These are phyloP conservation scores for Tuber magnatum DNA, from an alignment of 495 filamentous ascomycete species.

Conservation along the genomic window DNA sequence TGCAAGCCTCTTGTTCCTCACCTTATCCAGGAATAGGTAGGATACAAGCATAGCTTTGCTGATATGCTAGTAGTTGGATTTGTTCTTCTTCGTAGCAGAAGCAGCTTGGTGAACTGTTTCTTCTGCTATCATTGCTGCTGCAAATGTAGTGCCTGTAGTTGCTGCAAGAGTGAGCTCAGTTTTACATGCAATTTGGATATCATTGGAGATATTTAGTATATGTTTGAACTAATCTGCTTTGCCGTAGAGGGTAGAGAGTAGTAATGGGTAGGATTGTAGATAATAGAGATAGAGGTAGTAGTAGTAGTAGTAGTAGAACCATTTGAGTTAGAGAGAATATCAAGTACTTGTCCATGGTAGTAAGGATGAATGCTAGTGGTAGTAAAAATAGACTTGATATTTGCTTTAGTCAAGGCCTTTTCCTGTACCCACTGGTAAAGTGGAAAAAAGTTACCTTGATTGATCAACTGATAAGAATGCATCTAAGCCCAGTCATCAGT, in stretches of 20 bases:
- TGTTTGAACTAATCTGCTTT: not conserved
- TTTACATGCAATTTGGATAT: not conserved
- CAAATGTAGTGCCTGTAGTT: constrained; percentile 4
- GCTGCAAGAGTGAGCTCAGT: not conserved
- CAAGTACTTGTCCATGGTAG: not conserved
- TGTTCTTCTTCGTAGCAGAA: too few species aligned
- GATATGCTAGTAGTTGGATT: too few species aligned
- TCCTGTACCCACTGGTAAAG: not conserved
- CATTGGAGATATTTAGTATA: not conserved
- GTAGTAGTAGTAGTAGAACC: too few species aligned
- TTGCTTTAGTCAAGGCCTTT: constrained; percentile 9
- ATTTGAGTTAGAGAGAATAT: not conserved
- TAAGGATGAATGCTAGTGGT: constrained; percentile 10
- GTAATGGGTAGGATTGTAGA: too few species aligned
- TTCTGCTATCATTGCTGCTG: not conserved
- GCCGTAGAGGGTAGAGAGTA: not conserved
- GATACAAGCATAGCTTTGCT: too few species aligned
- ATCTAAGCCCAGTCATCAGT: constrained; percentile 9
- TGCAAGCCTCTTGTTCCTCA: too few species aligned
- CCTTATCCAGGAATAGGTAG: too few species aligned
- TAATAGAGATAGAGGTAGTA: not conserved
- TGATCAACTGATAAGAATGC: constrained; percentile 5
- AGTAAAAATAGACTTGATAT: constrained; percentile 17
- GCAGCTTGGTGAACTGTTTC: too few species aligned
- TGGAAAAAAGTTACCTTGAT: constrained; percentile 18